Evolutionary conservation across 495 filamentous ascomycete genomes (phyloP).

Genomic region (Hyaloscypha variabilis): DNA sequence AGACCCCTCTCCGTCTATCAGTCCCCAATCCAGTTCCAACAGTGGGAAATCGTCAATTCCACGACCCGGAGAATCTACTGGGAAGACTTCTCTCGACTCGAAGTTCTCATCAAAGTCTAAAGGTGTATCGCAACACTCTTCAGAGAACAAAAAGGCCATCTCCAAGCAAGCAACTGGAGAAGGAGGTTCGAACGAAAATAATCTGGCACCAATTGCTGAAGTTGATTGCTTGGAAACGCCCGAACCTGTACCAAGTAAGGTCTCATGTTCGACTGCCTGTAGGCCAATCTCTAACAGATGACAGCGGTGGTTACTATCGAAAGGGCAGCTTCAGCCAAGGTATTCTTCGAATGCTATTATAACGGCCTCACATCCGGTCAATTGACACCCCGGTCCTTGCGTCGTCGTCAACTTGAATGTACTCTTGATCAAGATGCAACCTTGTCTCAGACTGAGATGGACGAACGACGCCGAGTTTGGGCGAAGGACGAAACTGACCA

Average conservation of each 20-base stretch:
- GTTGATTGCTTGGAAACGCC: conserved; percentile 16
- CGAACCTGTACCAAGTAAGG: conserved; percentile 34
- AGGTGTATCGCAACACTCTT: conserved; percentile 22
- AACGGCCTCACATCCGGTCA: conserved; percentile 58
- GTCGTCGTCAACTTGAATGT: conserved; percentile 68
- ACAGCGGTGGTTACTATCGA: conserved; percentile 73
- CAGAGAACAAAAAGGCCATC: conserved; percentile 26
- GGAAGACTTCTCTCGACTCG: conserved; percentile 31
- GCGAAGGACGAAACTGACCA: conserved; percentile 68
- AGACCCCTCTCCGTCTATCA: conserved; percentile 27
- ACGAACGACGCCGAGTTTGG: conserved; percentile 59
- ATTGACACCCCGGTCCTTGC: conserved; percentile 62
- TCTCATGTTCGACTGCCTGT: background rate
- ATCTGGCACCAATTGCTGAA: conserved; percentile 30
- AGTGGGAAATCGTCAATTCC: conserved; percentile 25
- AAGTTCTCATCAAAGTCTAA: conserved; percentile 29
- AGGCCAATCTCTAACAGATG: background rate
- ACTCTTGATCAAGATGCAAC: conserved; percentile 54
- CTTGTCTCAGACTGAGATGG: conserved; percentile 57
- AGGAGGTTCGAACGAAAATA: conserved; percentile 23
- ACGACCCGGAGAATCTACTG: conserved; percentile 26
- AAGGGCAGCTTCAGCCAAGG: conserved; percentile 75
- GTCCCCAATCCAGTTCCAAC: conserved; percentile 15
- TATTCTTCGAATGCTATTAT: conserved; percentile 85
- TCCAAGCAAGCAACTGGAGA: conserved; percentile 14